Base-by-base conservation (phyloP, 805 yeast genomes). In the Kazachstania africana region DNA sequence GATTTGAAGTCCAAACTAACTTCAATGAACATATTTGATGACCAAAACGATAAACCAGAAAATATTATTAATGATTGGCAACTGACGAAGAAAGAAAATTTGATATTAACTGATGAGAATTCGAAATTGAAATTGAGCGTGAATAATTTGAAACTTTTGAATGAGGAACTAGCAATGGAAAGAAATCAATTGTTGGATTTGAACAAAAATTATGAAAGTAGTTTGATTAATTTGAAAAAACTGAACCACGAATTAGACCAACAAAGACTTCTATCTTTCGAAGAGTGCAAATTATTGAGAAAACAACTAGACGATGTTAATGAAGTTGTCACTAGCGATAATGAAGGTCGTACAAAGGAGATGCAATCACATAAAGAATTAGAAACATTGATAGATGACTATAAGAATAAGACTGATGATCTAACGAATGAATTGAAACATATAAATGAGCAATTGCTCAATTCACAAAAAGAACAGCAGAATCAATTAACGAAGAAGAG, bases 221-320 rank as follows among this genome's bases (percentile, higher is more conserved):
- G 36, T 36, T 53, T 45, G 38, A 43, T 34, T 25, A 55, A 54
- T 32, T 29, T 56, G 24, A 46, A 49, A 15, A 57, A 47, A 34
- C 33, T 62, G 5, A 60, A 59, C 30, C 51, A 37, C 53, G 67
- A 75, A 34, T 47, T 70, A 5, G 70, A 71, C 29, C 66, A 68
- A 32, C 76, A 74, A 35, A 63, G 63, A 31, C 45, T 58, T 3
- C 55, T 78, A 26, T 67, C 75, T n/a, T 44, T 58, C 16, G 72
- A 70, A 38, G 87, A 79, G 45, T 65, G 75, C 18, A 70, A 64
- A 33, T 63, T 74, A 35, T 54, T 79, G 32, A 60, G 79, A 36
- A 62, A 62, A 25, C 77, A 74, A 50, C 48, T 78, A 31, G 66
- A 72, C 33, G 65, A 64, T 19, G 47, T 70, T 28, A 76, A 39